phyloP scores from a whole-genome alignment of 1,284 basidiomycete species.

The Amylostereum areolatum region DNA sequence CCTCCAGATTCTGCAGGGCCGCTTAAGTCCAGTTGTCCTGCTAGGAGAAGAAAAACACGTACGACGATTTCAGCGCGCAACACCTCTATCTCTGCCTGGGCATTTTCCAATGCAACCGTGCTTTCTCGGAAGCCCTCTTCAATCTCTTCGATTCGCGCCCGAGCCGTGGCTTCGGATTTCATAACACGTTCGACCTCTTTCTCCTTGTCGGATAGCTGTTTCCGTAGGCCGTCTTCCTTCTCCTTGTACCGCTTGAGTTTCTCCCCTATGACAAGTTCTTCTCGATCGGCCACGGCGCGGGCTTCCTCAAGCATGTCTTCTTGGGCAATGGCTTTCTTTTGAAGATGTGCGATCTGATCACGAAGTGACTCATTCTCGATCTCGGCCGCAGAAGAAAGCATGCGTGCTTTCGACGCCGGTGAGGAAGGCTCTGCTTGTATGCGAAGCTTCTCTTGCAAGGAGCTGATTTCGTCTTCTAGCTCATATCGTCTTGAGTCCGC shows the following conservation, averaged over 20 bases:
- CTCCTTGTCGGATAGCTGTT: slow-evolving; percentile 58
- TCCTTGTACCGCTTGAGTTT: slow-evolving; percentile 71
- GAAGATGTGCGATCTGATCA: slow-evolving; percentile 84
- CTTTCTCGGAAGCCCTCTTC: slow-evolving; percentile 88
- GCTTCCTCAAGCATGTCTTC: slow-evolving; percentile 87
- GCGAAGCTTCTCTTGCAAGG: slow-evolving; percentile 55
- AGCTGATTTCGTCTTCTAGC: slow-evolving; percentile 62
- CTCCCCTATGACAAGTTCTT: slow-evolving; percentile 61
- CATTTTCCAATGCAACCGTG: slow-evolving; percentile 83
- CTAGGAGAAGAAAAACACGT: neutral
- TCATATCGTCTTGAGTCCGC: slow-evolving; percentile 74
- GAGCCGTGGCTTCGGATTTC: slow-evolving; percentile 58
- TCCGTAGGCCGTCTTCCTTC: slow-evolving; percentile 66
- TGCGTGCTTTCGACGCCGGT: slow-evolving; percentile 30
- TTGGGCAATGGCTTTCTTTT: slow-evolving; percentile 66
- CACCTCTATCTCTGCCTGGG: slow-evolving; percentile 87
- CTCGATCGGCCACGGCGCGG: slow-evolving; percentile 64
- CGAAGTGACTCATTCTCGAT: slow-evolving; percentile 92
- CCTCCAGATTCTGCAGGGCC: slow-evolving; percentile 46
- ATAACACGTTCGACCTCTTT: slow-evolving; percentile 59
- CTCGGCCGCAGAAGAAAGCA: slow-evolving; percentile 59
- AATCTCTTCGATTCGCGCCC: slow-evolving; percentile 70
- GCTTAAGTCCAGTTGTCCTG: too few relatives aligned
- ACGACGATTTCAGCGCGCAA: slow-evolving; percentile 62
- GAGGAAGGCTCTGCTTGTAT: slow-evolving; percentile 31